A percentile compares a stretch with the other conserved stretches of the same genome.
Conservation (phyloP, 192 early-diverging fungal genomes). For the Thoreauomyces humboldtii region DNA sequence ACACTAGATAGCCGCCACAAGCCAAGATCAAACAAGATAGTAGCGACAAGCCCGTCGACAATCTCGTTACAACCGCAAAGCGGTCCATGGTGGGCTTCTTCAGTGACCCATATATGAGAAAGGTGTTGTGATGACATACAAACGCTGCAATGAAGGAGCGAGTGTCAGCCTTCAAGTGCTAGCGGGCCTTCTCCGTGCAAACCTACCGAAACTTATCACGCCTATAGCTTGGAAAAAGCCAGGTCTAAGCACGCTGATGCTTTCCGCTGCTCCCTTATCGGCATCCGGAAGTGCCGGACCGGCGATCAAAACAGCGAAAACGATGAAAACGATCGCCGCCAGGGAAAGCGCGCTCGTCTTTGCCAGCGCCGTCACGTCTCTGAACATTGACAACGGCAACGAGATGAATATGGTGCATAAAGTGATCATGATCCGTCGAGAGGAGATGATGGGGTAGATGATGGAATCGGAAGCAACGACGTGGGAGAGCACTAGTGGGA, state of each 20-base stretch:
- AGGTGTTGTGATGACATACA: slow-evolving; percentile 95
- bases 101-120: slow-evolving; percentile 85
- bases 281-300: slow-evolving; percentile 49
- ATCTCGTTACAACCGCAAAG: slow-evolving; percentile 78
- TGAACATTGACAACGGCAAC: slow-evolving; percentile 80
- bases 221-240: slow-evolving; percentile 61
- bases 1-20: slow-evolving; percentile 71
- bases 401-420: slow-evolving; percentile 76
- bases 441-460: slow-evolving; percentile 58
- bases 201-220: slow-evolving; percentile 80
- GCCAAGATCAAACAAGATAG: slow-evolving; percentile 71
- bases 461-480: slow-evolving; percentile 61
- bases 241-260: slow-evolving; percentile 7
- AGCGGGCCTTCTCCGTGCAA: too few relatives aligned
- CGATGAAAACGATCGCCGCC: slow-evolving; percentile 70
- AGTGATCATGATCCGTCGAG: slow-evolving; percentile 71
- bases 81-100: slow-evolving; percentile 81
- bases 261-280: slow-evolving; percentile 52
- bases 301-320: slow-evolving; percentile 45
- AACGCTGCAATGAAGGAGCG: too few relatives aligned
- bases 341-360: slow-evolving; percentile 86
- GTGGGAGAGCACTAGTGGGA: slow-evolving; percentile 78
- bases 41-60: slow-evolving; percentile 71
- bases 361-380: slow-evolving; percentile 84
- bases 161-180: too few relatives aligned